phyloP scores from a whole-genome alignment of 306 rosid genomes.

The Hippophae gyantsensis region DNA sequence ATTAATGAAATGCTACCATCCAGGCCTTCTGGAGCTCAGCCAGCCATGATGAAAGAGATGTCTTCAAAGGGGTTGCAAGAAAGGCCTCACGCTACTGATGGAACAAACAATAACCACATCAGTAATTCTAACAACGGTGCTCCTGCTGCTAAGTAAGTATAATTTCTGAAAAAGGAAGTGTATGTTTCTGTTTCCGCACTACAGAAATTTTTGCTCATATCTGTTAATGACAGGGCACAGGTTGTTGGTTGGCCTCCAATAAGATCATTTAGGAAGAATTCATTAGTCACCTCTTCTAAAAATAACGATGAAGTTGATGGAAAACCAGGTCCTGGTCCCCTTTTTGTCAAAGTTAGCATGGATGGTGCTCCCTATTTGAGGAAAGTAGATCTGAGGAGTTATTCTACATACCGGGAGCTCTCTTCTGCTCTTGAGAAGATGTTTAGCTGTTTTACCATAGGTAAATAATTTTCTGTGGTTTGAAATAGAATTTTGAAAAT shows the following conservation, averaged over 20 bases:
- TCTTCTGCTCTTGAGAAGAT: slow-evolving; percentile 95
- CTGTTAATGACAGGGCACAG: slow-evolving; percentile 57
- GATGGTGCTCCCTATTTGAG: slow-evolving; percentile 98
- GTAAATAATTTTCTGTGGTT: slow-evolving; percentile 23
- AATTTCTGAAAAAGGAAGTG: not conserved
- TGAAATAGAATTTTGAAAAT: too few species aligned
- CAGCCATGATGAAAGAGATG: slow-evolving; percentile 39
- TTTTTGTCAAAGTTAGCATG: slow-evolving; percentile 96
- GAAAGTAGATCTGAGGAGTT: slow-evolving; percentile 87
- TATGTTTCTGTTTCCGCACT: not conserved
- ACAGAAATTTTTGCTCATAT: not conserved
- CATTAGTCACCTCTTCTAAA: slow-evolving; percentile 64
- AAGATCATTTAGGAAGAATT: slow-evolving; percentile 80
- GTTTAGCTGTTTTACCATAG: slow-evolving; percentile 91
- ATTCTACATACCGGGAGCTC: slow-evolving; percentile 68
- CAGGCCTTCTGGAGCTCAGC: slow-evolving; percentile 55
- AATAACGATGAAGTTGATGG: slow-evolving; percentile 88
- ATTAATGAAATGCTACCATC: slow-evolving; percentile 48
- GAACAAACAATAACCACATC: slow-evolving; percentile 35
- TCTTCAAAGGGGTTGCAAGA: slow-evolving; percentile 54
- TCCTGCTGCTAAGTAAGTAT: slow-evolving; percentile 83
- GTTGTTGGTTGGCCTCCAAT: slow-evolving; percentile 99
- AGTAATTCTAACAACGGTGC: slow-evolving; percentile 40
- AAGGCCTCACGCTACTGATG: slow-evolving; percentile 45
- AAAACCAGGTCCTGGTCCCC: slow-evolving; percentile 66